These are phyloP conservation scores for Xylaria sp. DNA, from an alignment of 2,329 filamentous ascomycete genomes.

Conservation along the genomic window DNA sequence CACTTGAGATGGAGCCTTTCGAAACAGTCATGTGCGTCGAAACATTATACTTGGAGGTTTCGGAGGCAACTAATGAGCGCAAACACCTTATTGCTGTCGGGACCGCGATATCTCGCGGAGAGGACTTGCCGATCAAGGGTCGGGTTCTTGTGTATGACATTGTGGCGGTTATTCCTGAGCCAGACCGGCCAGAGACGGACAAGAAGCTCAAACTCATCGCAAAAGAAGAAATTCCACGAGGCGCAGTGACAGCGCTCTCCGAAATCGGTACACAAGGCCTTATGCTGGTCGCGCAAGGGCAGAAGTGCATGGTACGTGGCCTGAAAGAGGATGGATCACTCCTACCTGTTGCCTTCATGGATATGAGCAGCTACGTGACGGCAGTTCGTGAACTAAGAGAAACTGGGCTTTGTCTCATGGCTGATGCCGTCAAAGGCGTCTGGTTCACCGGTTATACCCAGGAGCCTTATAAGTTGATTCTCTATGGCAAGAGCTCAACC, in stretches of 20 bases:
- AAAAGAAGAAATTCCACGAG: conserved; percentile 90
- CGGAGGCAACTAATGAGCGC: conserved; percentile 88
- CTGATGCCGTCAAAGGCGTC: conserved; percentile 90
- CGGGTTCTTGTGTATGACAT: conserved; percentile 92
- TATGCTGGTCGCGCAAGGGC: conserved; percentile 89
- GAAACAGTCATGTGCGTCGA: conserved; percentile 86
- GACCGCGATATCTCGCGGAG: conserved; percentile 85
- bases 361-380: conserved; percentile 94
- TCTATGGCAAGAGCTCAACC: conserved; percentile 88
- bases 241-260: conserved; percentile 87
- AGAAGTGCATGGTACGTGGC: conserved; percentile 96
- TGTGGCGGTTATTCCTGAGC: conserved; percentile 90
- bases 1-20: conserved; percentile 75
- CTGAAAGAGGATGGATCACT: conserved; percentile 95
- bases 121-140: conserved; percentile 88
- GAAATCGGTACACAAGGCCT: conserved; percentile 88
- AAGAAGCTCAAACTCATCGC: conserved; percentile 86
- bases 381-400: conserved; percentile 84
- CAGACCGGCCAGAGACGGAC: conserved; percentile 85
- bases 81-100: conserved; percentile 85
- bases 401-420: conserved; percentile 87
- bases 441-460: conserved; percentile 98
- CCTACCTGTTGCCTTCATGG: conserved; percentile 94
- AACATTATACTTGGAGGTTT: conserved; percentile 86
- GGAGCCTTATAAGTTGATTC: conserved; percentile 93